These are phyloP conservation scores for Aspergillus ellipticus DNA, from an alignment of 495 filamentous ascomycete species.

Conservation along the genomic window DNA sequence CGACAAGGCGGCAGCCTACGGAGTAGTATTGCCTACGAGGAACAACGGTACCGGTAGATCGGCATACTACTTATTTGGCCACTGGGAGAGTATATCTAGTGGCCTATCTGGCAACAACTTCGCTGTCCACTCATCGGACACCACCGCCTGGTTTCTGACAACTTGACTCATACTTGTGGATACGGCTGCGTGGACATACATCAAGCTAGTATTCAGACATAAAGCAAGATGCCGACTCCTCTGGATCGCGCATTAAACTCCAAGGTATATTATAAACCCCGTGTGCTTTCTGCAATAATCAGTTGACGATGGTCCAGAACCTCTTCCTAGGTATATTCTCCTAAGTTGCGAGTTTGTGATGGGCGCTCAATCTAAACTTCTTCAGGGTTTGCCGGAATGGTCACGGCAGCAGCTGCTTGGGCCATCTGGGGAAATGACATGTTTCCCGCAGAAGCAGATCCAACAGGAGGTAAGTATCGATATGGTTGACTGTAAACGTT, in stretches of 20 bases:
- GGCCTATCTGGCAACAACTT: neutral
- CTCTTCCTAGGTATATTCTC: slow-evolving; percentile 53
- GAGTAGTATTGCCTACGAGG: too few species aligned
- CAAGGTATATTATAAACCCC: slow-evolving; percentile 47
- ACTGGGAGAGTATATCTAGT: neutral
- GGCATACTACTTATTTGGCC: neutral
- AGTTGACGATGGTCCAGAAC: slow-evolving; percentile 37
- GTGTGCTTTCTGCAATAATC: neutral
- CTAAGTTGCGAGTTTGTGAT: slow-evolving; percentile 1
- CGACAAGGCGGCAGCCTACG: neutral
- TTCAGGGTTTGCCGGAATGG: slow-evolving; percentile 68
- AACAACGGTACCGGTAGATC: neutral
- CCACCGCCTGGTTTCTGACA: neutral
- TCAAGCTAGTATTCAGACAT: neutral
- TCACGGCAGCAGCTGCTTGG: slow-evolving; percentile 80
- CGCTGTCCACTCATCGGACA: neutral
- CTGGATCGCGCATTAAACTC: slow-evolving; percentile 77
- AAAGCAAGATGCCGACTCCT: slow-evolving; percentile 58
- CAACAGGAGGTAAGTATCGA: slow-evolving; percentile 59
- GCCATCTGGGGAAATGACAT: slow-evolving; percentile 79
- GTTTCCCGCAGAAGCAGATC: slow-evolving; percentile 68
- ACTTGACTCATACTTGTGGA: neutral
- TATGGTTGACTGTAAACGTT: neutral
- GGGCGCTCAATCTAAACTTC: slow-evolving; percentile 11
- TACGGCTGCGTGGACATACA: neutral